Percentiles rank a stretch among this genome's conserved stretches.
Evolutionary conservation across 257 asterid genomes (phyloP).

Genomic region (Solanum phureja): DNA sequence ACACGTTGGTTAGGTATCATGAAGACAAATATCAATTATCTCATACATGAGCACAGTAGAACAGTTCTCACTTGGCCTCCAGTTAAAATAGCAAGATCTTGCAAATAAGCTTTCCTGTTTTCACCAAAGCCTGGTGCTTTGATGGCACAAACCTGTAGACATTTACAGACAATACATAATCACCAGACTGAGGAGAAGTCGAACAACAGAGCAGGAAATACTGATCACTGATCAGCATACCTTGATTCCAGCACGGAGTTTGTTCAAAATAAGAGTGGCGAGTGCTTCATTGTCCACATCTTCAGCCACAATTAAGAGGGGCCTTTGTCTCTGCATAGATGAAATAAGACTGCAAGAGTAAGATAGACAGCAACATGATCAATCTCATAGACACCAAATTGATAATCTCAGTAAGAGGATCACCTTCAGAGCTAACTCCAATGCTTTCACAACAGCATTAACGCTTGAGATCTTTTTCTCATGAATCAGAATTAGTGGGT

Average conservation of each 20-base stretch:
- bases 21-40: neutral
- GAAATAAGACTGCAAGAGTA: neutral
- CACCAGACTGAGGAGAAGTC: neutral
- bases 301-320: slow-evolving; percentile 77
- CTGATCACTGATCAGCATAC: slow-evolving; percentile 11
- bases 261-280: slow-evolving; percentile 89
- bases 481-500: slow-evolving; percentile 72
- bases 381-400: neutral
- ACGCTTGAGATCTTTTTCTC: slow-evolving; percentile 89
- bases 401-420: neutral
- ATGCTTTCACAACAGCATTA: slow-evolving; percentile 59
- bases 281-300: slow-evolving; percentile 96
- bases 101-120: slow-evolving; percentile 68
- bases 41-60: neutral
- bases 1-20: neutral
- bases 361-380: neutral
- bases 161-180: neutral
- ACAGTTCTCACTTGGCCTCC: slow-evolving; percentile 64
- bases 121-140: slow-evolving; percentile 98
- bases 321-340: slow-evolving; percentile 57
- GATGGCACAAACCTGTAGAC: slow-evolving; percentile 73
- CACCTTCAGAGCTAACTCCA: slow-evolving; percentile 90
- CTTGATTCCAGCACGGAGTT: slow-evolving; percentile 92
- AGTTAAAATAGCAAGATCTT: slow-evolving; percentile 80
- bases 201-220: neutral